Base-by-base conservation (phyloP, 2,329 filamentous ascomycete species). In the Ceratocystiopsis minuta region DNA sequence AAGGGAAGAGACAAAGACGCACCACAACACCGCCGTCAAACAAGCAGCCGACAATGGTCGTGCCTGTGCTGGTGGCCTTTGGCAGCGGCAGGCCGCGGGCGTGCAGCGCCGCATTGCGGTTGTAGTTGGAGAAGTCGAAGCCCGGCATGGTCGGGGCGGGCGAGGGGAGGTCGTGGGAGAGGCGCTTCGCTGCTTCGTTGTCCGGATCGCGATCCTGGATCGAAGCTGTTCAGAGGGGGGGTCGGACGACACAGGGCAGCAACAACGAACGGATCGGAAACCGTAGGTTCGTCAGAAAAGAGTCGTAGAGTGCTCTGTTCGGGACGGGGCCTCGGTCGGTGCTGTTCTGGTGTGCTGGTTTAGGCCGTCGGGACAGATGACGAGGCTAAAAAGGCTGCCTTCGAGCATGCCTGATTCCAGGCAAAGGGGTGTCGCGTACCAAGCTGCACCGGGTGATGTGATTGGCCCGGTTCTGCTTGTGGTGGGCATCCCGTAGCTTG, bases 41-140 rank as follows among this genome's bases (percentile, higher is more conserved):
- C 63, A 96, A 80, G 58, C 88, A 96, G 54, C 90, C 90, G 40
- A 98, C 90, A 64, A 98, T 98, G 50, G 90, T 98, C 46, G 90
- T 98, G 68, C 90, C 90, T 47, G 90, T 98, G 65, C 87, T 95
- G 47, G 90, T 98, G 48, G 90, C 90, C 68, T 95, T 96, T 55
- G 92, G 90, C 46, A 96, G 70, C 48, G 90, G 90, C 41, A 96
- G 80, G 53, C 92, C 92, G 63, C 80, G 78, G 54, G 88, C 85
- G 62, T 96, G 88, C 53, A 98, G 77, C 50, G 88, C 88, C 60
- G 81, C 77, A 75, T 98, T 98, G 70, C 90, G 85, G 75, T 94
- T 94, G 76, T 96, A 90, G 73, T 98, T 98, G 63, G 86, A 92
- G 73, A 98, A 98, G 68, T 96, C 87, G 73, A 95, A 94, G 67